Percentiles rank a stretch among this genome's conserved stretches.
phyloP scores from a whole-genome alignment of 2,329 filamentous ascomycete species.

The Scorias spongiosa region DNA sequence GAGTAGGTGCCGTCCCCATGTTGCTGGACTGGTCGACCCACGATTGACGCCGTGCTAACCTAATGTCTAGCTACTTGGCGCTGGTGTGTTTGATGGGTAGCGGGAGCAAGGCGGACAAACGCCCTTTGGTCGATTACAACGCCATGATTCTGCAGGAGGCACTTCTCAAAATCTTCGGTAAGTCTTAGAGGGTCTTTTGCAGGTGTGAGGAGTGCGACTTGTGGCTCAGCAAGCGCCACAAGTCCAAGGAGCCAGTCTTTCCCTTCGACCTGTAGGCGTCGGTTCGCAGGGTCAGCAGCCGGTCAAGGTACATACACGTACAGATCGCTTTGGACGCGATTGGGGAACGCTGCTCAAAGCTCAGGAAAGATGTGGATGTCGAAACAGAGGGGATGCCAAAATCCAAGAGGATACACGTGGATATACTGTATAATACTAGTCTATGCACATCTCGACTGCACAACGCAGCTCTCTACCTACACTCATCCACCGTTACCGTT shows the following conservation, averaged over 20 bases:
- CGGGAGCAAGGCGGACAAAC: conserved; percentile 64
- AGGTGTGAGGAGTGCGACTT: not conserved
- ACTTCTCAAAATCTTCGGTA: conserved; percentile 55
- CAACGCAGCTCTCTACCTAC: no score
- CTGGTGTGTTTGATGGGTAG: conserved; percentile 79
- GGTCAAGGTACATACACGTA: no score
- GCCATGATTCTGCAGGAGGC: conserved; percentile 69
- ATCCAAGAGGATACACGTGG: no score
- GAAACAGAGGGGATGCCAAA: no score
- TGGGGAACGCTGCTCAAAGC: no score
- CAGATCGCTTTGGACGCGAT: no score
- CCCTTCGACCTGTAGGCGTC: not conserved
- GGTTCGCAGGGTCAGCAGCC: no score
- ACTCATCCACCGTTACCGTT: no score
- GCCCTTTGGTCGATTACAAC: conserved; percentile 76
- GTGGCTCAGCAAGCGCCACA: not conserved
- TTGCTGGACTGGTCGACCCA: not conserved
- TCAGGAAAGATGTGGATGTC: no score
- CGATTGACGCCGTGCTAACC: conserved; percentile 6
- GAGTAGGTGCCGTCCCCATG: conserved; percentile 32
- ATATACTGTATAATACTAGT: no score
- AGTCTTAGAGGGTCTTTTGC: not conserved
- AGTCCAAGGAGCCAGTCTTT: not conserved
- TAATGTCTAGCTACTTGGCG: conserved; percentile 47
- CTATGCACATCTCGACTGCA: no score